A percentile compares a stretch with the other conserved stretches of the same genome.
phyloP scores from a whole-genome alignment of 202 grass and related monocot species.

The Eragrostis tef region DNA sequence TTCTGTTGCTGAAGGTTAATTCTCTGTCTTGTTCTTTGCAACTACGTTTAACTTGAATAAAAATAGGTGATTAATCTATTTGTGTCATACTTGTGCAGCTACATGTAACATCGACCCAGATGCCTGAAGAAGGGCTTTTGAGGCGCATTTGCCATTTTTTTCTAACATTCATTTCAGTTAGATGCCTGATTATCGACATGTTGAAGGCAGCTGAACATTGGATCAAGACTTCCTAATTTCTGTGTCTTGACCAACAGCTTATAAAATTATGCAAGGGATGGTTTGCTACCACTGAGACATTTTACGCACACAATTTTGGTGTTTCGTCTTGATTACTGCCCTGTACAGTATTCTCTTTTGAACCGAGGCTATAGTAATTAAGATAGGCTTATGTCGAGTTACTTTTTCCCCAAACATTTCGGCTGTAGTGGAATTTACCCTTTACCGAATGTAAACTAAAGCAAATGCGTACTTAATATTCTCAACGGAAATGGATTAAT shows the following conservation, averaged over 20 bases:
- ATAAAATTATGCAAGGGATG: constrained; percentile 17
- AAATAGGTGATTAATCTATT: constrained; percentile 33
- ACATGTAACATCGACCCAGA: constrained; percentile 38
- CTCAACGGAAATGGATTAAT: constrained; percentile 2
- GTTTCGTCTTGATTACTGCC: constrained; percentile 6
- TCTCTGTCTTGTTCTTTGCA: constrained; percentile 34
- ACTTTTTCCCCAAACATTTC: neutral
- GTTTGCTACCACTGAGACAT: constrained; percentile 25
- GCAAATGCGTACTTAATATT: constrained; percentile 14
- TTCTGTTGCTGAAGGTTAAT: constrained; percentile 50
- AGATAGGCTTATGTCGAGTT: constrained; percentile 19
- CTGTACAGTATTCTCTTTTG: constrained; percentile 43
- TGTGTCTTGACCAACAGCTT: constrained; percentile 27
- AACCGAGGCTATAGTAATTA: neutral
- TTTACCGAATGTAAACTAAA: constrained; percentile 2
- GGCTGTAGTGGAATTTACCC: too few relatives aligned
- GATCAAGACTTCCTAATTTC: constrained; percentile 21
- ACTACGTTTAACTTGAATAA: constrained; percentile 21
- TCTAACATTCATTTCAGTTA: constrained; percentile 49
- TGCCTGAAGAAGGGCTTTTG: constrained; percentile 36
- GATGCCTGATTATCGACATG: constrained; percentile 23
- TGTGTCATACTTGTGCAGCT: constrained; percentile 46
- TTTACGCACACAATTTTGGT: constrained; percentile 37
- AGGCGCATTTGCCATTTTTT: constrained; percentile 50
- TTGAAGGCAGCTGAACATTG: constrained; percentile 16